These are phyloP conservation scores for Striga asiatica DNA, from an alignment of 257 asterid species.

Conservation along the genomic window DNA sequence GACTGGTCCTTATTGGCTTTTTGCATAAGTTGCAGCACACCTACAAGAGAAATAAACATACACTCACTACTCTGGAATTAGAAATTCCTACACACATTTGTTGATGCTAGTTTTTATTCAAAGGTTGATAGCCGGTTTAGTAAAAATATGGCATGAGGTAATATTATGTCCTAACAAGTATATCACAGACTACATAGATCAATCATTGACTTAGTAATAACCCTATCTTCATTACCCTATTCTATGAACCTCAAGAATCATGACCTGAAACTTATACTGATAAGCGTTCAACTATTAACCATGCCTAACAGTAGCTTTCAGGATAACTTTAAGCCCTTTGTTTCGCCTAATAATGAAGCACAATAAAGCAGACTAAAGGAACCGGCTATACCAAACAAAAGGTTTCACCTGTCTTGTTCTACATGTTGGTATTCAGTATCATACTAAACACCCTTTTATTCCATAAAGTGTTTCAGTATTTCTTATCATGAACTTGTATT, in stretches of 20 bases:
- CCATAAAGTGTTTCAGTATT: neutral
- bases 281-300: neutral
- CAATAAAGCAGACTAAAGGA: neutral
- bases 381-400: neutral
- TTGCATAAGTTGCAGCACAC: constrained; percentile 87
- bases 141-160: neutral
- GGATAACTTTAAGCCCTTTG: neutral
- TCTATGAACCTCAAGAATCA: constrained; percentile 9
- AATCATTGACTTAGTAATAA: neutral
- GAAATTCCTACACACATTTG: neutral
- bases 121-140: neutral
- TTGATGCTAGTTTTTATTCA: neutral
- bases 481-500: neutral
- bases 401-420: neutral
- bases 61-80: constrained; percentile 15
- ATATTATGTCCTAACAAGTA: no score
- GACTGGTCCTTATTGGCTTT: constrained; percentile 92
- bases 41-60: constrained; percentile 36
- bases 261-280: neutral
- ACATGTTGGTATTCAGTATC: constrained; percentile 2
- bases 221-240: constrained; percentile 2
- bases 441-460: neutral
- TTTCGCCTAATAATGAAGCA: neutral
- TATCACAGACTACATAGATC: neutral
- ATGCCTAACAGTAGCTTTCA: neutral